Evolutionary conservation across 768 basidiomycete genomes (phyloP), one percentile per base, ranked within the genome.

Genomic region (Kockovaella imperatae): DNA sequence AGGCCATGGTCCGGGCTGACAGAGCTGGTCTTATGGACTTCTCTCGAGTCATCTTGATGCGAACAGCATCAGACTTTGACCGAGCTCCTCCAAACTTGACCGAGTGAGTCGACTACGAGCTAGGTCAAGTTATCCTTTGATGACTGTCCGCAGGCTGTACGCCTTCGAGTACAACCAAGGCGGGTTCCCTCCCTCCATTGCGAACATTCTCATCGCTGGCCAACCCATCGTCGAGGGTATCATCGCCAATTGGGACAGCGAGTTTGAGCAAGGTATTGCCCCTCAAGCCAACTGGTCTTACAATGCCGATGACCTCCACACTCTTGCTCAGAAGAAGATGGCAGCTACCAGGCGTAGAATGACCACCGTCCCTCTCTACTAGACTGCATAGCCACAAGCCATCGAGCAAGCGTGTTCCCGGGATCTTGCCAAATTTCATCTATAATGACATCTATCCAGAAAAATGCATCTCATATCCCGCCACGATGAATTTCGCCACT

Each of bases 121-220:
- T 43, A 72, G 73, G 56, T 54, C 69, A 21, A 46, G 50, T 14
- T 14, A 17, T 36, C 26, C 4, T 49, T 42, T 11, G 66, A 60
- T 20, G 41, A 18, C 32, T 28, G 14, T 52, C 32, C 30, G 49
- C 2, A 54, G 64, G 26, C 60, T 64, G 25, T 64, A 65, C 40
- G 54, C 73, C 14, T 69, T 74, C 49, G 43, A 60, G 30, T 68
- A 64, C 7, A 43, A 55, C 31, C 53, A 66, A 20, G 66, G 64
- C 8, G 74, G 74, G 4, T 71, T 70, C 56, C 58, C 26, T 7
- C 54, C 70, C 2, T 54, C 75, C 6, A 49, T 75, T 38, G 47
- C 50, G 47, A 76, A 76, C 59, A 64, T 76, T 46, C 53, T 64
- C 39, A 54, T 71, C 21, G 74, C 69, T n/a, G 74, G 73, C n/a